Base-by-base conservation (phyloP, 2,329 filamentous ascomycete genomes). In the Phoma sp. region DNA sequence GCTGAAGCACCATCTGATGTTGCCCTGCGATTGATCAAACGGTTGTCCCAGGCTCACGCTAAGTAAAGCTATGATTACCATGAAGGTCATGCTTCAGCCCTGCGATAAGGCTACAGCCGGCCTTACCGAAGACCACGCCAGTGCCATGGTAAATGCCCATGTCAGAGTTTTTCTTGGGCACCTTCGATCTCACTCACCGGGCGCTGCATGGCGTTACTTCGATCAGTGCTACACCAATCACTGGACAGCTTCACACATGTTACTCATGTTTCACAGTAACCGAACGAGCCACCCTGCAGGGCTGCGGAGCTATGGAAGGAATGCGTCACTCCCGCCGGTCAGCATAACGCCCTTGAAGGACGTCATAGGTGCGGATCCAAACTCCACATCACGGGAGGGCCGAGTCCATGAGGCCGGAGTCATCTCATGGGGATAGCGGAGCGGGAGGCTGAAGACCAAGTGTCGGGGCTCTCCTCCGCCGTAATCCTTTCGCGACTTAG, bases 321-420 rank as follows among this genome's bases (percentile, higher is more conserved):
- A 44, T 38, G 23, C 40, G 35, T 54, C 24, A 42, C 36, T 42
- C 41, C 61, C 52, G 50, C 64, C 58, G 61, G 61, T 66, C 56
- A 61, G 53, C 42, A 39, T 52, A 44, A 57, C 39, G 40, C 22
- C 58, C 45, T 24, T 46, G 13, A 23, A 45, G 45, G 50, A 66
- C 61, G 57, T 68, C 66, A 72, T 70, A 63, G 57, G 55, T 48
- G 47, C 47, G 50, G 52, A 25, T 45, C 48, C 27, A 43, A 43
- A 47, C 48, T 61, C 55, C 53, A 60, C 55, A 58, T 46, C 25
- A 65, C 69, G 69, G 69, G 47, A 67, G 42, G 52, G 58, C 68
- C 69, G 69, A 71, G 58, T 63, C 65, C 57, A 50, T 38, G 47
- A 44, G 33, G 41, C 39, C 13, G 23, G 24, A 48, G 14, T 30